phyloP scores from a whole-genome alignment of 2,329 filamentous ascomycete genomes.

The Paecilomyces formosus region DNA sequence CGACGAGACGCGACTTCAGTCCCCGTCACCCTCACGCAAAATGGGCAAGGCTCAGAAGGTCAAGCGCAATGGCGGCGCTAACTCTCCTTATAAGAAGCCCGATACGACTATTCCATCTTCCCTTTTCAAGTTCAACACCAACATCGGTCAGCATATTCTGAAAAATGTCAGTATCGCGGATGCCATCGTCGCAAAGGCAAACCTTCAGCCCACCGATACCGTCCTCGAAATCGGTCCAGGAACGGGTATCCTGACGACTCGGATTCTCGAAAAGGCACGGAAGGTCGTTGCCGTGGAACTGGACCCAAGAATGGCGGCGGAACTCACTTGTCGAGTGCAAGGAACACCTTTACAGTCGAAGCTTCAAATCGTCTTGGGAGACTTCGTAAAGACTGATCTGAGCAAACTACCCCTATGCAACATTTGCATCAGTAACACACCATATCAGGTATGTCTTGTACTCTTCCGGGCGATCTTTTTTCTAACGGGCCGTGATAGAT shows the following conservation, averaged over 20 bases:
- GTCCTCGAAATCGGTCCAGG: constrained; percentile 91
- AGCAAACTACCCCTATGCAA: constrained; percentile 26
- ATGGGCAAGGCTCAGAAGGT: constrained; percentile 2
- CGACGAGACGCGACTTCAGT: neutral
- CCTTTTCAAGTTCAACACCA: constrained; percentile 95
- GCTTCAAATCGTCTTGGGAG: constrained; percentile 80
- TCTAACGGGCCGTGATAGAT: constrained; percentile 48
- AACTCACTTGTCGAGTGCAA: constrained; percentile 88
- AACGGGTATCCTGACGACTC: constrained; percentile 80
- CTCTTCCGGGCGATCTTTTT: neutral
- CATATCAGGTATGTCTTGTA: constrained; percentile 49
- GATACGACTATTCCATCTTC: neutral
- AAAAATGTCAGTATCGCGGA: constrained; percentile 84
- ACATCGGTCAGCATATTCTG: constrained; percentile 83
- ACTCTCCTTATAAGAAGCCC: constrained; percentile 5
- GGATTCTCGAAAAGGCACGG: constrained; percentile 81
- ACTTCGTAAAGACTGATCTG: constrained; percentile 83
- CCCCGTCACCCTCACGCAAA: neutral
- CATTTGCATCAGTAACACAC: constrained; percentile 69
- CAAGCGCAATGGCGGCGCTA: constrained; percentile 3
- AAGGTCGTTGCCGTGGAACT: constrained; percentile 81
- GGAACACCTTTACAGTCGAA: constrained; percentile 77
- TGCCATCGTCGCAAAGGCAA: constrained; percentile 77
- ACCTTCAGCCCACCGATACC: constrained; percentile 77
- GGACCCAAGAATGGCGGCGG: constrained; percentile 93